phyloP scores from a whole-genome alignment of 2,329 filamentous ascomycete genomes.

The Colletotrichum endophyticum region DNA sequence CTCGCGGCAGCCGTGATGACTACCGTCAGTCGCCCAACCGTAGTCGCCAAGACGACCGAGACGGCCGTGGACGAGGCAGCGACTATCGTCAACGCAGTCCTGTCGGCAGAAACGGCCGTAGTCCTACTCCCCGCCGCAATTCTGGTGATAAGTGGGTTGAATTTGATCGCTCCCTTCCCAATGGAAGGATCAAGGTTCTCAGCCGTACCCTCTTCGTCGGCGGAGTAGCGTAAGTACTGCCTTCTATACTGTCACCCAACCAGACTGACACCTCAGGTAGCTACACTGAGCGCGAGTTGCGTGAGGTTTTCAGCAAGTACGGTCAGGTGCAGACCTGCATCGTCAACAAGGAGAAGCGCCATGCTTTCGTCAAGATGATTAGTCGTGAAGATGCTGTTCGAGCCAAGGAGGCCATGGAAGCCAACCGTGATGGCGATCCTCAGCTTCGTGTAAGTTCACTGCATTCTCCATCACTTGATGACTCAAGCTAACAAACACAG shows the following conservation, averaged over 20 bases:
- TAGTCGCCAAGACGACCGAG: slow-evolving; percentile 60
- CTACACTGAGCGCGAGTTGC: slow-evolving; percentile 81
- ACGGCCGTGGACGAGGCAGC: slow-evolving; percentile 54
- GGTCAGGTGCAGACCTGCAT: slow-evolving; percentile 96
- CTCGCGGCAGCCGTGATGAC: slow-evolving; percentile 65
- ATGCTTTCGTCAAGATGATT: slow-evolving; percentile 99
- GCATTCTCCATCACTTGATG: background rate
- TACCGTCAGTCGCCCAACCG: slow-evolving; percentile 73
- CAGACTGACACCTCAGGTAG: slow-evolving; percentile 44
- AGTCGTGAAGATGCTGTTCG: slow-evolving; percentile 82
- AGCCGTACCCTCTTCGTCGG: slow-evolving; percentile 97
- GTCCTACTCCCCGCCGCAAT: slow-evolving; percentile 56
- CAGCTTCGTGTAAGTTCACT: slow-evolving; percentile 70
- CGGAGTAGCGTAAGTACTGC: slow-evolving; percentile 78
- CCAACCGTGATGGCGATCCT: slow-evolving; percentile 72
- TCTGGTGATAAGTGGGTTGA: slow-evolving; percentile 73
- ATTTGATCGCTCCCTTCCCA: slow-evolving; percentile 75
- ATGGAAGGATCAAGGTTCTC: slow-evolving; percentile 86
- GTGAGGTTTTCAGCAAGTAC: slow-evolving; percentile 78
- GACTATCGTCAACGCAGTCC: slow-evolving; percentile 92
- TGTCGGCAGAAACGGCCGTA: slow-evolving; percentile 65
- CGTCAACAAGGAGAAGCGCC: slow-evolving; percentile 96
- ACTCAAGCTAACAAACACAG: slow-evolving; percentile 42
- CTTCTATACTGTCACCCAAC: background rate
- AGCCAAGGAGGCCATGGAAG: slow-evolving; percentile 89